Percentiles rank a stretch among this genome's conserved stretches.
Conservation (phyloP, 192 early-diverging fungal species). For the Entrophospora sp. region DNA sequence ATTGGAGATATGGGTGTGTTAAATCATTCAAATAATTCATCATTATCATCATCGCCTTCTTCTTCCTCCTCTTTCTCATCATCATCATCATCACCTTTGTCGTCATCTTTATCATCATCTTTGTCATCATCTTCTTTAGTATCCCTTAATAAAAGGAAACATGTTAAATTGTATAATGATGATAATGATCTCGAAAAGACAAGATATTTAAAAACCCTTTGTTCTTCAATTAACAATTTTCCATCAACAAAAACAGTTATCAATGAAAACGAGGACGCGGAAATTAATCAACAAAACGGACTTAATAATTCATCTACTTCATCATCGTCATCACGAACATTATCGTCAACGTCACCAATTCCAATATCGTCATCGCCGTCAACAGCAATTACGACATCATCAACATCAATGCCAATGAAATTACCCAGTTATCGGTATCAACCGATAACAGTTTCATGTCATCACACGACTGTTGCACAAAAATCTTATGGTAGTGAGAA, state of each 20-base stretch:
- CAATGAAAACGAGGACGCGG: too few relatives aligned
- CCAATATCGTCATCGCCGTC: background rate
- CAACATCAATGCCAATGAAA: slow-evolving; percentile 9
- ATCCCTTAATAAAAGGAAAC: too few relatives aligned
- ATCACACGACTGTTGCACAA: slow-evolving; percentile 78
- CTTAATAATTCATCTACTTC: slow-evolving; percentile 1
- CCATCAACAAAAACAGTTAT: too few relatives aligned
- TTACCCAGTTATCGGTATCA: slow-evolving; percentile 23
- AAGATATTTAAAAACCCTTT: too few relatives aligned
- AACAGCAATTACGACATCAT: background rate
- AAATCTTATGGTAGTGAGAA: slow-evolving; percentile 94
- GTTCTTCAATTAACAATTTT: too few relatives aligned
- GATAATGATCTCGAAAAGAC: too few relatives aligned
- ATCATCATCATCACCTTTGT: too few relatives aligned
- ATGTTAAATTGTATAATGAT: too few relatives aligned
- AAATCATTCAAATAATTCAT: slow-evolving; percentile 12
- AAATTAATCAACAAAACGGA: slow-evolving; percentile 15
- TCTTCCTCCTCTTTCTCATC: slow-evolving; percentile 1
- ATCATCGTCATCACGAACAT: background rate
- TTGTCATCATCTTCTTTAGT: too few relatives aligned
- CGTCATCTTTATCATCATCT: too few relatives aligned
- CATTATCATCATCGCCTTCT: background rate
- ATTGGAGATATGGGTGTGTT: slow-evolving; percentile 14
- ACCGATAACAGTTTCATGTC: slow-evolving; percentile 71
- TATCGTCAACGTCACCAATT: background rate